Evolutionary conservation across 306 rosid genomes (phyloP), one percentile per base, ranked within the genome.

Genomic region (Alnus glutinosa): DNA sequence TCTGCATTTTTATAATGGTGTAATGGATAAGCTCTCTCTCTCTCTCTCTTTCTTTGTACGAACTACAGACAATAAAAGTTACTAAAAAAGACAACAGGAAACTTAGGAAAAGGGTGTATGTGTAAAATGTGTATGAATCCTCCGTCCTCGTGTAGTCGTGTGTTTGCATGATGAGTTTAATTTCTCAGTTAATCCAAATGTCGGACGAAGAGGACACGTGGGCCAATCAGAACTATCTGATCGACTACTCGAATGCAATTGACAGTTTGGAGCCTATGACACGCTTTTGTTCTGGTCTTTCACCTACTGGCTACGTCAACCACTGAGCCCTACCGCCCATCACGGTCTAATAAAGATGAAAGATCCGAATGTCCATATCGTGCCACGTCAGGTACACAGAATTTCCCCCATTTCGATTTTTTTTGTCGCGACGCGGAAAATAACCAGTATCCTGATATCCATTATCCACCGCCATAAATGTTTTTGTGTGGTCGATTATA

Each of bases 11-110:
- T 77, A 79, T 85, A 79, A 79, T 73, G 75, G 76, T 13, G 75
- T 57, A 77, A 44, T 67, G 90, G 88, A 87, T 88, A 76, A 74
- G 78, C 70, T 70, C 51, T 3, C 57, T 64, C 46, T 78, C 61
- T 23, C 28, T 78, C 55, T 71, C 36, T 70, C 63, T 51, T 55
- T 78, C 59, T 71, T 34, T 70, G 52, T 47, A 82, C 69, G 80
- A 79, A 77, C 89, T 83, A 76, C 84, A 62, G 44, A 48, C 55
- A 70, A 68, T 3, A 36, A 30, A 51, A 49, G 77, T 71, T 55
- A 37, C 83, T 30, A 71, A 5, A 18, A 71, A 57, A 34, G 58
- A 10, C 30, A 2, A 9, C 4, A 16, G 0, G 55, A 64, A 46
- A 34, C 23, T 2, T 86, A 55, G 1, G 47, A 70, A 78, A 80